Conservation (phyloP, 495 filamentous ascomycete genomes). For the Daldinia concentrica region DNA sequence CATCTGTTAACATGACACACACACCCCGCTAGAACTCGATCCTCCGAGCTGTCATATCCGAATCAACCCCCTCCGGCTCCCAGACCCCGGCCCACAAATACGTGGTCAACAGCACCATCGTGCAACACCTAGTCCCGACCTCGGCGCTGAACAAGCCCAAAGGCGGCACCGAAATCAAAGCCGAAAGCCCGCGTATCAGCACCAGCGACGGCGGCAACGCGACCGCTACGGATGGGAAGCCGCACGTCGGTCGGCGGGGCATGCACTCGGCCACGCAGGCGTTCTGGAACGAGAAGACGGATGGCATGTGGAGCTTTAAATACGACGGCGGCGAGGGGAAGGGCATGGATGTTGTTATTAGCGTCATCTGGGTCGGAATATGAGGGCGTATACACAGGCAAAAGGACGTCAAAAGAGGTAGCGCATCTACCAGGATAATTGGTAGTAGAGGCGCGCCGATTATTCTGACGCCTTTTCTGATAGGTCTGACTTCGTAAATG, state of each 20-base stretch:
- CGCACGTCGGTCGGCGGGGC: conserved; percentile 79
- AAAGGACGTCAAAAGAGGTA: too few species aligned
- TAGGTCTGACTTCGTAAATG: not conserved
- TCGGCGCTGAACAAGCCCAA: conserved; percentile 63
- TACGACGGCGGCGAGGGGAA: conserved; percentile 82
- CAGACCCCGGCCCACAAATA: conserved; percentile 77
- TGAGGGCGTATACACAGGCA: conserved; percentile 39
- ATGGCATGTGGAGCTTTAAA: conserved; percentile 98
- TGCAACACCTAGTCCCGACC: conserved; percentile 79
- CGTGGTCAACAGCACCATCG: conserved; percentile 96
- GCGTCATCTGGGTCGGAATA: conserved; percentile 85
- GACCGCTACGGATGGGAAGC: conserved; percentile 61
- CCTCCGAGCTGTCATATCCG: conserved; percentile 84
- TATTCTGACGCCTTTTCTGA: too few species aligned
- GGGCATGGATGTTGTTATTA: conserved; percentile 92
- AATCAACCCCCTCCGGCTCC: conserved; percentile 69
- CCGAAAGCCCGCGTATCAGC: conserved; percentile 47
- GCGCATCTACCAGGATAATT: too few species aligned
- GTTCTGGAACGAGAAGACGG: conserved; percentile 96
- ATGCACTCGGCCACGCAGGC: conserved; percentile 97
- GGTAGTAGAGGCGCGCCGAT: too few species aligned
- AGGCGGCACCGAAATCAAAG: conserved; percentile 49
- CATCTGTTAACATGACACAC: conserved; percentile 8
- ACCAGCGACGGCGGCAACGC: conserved; percentile 54
- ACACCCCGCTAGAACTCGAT: conserved; percentile 73